Evolutionary conservation across 164 flowering plant genomes (phyloP), one percentile per base, ranked within the genome.

Genomic region (Protea cynaroides): DNA sequence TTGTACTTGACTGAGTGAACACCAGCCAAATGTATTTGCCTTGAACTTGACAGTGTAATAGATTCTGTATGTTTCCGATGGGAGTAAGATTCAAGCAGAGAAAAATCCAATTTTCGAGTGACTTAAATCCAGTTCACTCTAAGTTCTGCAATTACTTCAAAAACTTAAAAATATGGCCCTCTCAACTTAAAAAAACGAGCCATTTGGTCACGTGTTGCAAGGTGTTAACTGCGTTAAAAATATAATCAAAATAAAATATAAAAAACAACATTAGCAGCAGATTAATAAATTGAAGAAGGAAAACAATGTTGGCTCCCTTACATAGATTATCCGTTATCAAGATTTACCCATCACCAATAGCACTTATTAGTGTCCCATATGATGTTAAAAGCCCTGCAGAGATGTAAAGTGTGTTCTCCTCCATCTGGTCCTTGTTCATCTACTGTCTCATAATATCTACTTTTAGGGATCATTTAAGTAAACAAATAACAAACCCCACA

Each of bases 1-100:
- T 55, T 55, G 56, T 72, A 61, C 55, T 46, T 64, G 7, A 74
- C 24, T 0, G 81, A 78, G 59, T 1, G 61, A 37, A 40, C 66
- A 63, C 81, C 78, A 78, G 1, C 78, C 81, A 62, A 74, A 78
- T 37, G 76, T 78, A 59, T 78, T 76, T 18, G 52, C 64, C 50
- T 60, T 50, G 60, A 78, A 75, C 63, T 71, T 70, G 1, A 75
- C 71, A 1, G 64, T 37, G 25, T 74, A 78, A 38, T 54, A 55
- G 25, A 70, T 59, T 19, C 59, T 62, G 24, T 59, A 70, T 18
- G 53, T 54, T 24, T 12, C 37, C 13, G 25, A 7, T 8, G 59
- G 38, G 24, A 0, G 10, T 24, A 50, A 23, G 40, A n/a, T n/a
- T 29, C 0, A 9, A 44, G 15, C 18, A 10, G 2, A 21, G 13